Percentiles rank a stretch among this genome's conserved stretches.
These are phyloP conservation scores for Colletotrichum horii DNA, from an alignment of 2,329 filamentous ascomycete species.

Conservation along the genomic window DNA sequence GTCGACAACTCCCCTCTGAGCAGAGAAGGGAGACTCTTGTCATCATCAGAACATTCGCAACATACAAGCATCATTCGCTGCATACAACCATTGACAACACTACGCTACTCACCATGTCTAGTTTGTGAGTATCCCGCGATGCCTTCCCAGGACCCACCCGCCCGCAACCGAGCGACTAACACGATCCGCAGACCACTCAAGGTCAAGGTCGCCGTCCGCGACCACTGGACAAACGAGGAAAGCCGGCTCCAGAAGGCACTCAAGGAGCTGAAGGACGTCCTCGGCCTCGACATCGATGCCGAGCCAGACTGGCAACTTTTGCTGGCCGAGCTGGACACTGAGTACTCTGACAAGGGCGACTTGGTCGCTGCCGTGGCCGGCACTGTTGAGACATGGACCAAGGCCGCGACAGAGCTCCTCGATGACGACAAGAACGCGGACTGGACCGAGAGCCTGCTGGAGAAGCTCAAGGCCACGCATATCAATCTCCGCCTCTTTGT, in stretches of 20 bases:
- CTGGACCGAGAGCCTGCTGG: conserved; percentile 48
- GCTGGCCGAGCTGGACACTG: conserved; percentile 37
- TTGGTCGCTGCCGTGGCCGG: conserved; percentile 42
- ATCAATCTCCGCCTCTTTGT: conserved; percentile 38
- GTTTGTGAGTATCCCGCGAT: background rate
- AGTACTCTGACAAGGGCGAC: conserved; percentile 44
- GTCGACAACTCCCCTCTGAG: background rate
- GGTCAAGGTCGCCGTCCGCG: conserved; percentile 46
- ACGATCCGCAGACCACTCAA: conserved; percentile 42
- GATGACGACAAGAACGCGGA: conserved; percentile 42
- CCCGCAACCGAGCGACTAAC: background rate
- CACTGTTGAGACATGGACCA: conserved; percentile 43
- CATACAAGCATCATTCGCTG: background rate
- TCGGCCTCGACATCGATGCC: conserved; percentile 44
- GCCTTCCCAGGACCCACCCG: background rate
- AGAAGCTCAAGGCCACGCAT: conserved; percentile 29
- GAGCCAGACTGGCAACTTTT: conserved; percentile 51
- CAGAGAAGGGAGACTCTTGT: background rate
- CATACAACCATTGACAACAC: background rate
- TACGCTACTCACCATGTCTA: background rate
- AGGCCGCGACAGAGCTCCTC: conserved; percentile 42
- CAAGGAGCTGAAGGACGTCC: conserved; percentile 30
- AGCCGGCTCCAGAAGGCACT: conserved; percentile 37
- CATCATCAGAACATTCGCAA: background rate
- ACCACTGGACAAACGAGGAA: conserved; percentile 43